Conservation (phyloP, 2,329 filamentous ascomycete species). For the Capronia coronata region DNA sequence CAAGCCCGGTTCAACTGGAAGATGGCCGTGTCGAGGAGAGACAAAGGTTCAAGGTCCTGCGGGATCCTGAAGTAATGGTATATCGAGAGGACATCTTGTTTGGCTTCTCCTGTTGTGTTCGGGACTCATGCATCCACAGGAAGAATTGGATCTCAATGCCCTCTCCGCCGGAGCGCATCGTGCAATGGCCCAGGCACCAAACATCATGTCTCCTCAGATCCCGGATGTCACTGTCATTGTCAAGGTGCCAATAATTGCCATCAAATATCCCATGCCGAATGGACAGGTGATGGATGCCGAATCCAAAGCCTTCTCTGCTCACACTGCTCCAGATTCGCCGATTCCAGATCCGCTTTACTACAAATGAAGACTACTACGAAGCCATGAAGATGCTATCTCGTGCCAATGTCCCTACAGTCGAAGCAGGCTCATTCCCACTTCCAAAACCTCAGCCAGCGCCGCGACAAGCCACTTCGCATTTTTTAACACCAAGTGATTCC, state of each 20-base stretch:
- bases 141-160: conserved; percentile 37
- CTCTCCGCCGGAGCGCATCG: conserved; percentile 30
- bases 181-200: conserved; percentile 15
- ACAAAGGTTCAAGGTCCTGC: conserved; percentile 34
- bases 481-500: conserved; percentile 15
- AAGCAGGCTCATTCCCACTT: conserved; percentile 32
- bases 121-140: conserved; percentile 31
- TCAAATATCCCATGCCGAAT: conserved; percentile 37
- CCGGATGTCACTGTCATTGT: conserved; percentile 38
- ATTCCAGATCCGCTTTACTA: conserved; percentile 42
- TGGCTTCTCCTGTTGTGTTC: not conserved
- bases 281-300: conserved; percentile 30
- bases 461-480: not conserved
- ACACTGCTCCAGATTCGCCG: conserved; percentile 36
- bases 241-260: conserved; percentile 41
- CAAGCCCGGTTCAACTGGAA: conserved; percentile 16
- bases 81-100: not conserved
- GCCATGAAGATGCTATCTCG: conserved; percentile 38
- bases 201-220: conserved; percentile 19
- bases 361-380: conserved; percentile 37
- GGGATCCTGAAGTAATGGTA: conserved; percentile 37
- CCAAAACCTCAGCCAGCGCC: conserved; percentile 15
- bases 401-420: conserved; percentile 40
- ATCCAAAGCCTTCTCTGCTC: conserved; percentile 20
- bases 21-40: conserved; percentile 25